phyloP scores from a whole-genome alignment of 108 stramenopile species.

The Pelagomonas calceolata region DNA sequence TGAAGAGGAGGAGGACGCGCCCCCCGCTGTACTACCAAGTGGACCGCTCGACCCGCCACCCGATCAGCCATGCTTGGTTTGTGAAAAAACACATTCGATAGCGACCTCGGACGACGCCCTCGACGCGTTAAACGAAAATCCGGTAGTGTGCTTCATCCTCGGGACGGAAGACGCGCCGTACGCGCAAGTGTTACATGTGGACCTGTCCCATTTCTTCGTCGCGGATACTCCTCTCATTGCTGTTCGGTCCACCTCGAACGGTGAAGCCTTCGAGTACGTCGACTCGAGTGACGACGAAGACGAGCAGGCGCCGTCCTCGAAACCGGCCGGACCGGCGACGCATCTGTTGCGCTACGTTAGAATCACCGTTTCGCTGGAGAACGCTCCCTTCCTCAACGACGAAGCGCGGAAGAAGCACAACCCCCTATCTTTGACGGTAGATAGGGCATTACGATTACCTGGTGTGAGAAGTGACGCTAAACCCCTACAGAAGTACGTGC shows the following conservation, averaged over 20 bases:
- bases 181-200: neutral
- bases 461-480: neutral
- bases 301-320: neutral
- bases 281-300: neutral
- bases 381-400: neutral
- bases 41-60: too few species aligned
- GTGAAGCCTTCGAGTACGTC: neutral
- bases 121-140: neutral
- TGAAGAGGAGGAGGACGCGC: too few species aligned
- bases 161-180: neutral
- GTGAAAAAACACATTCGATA: too few species aligned
- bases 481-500: conserved; percentile 1
- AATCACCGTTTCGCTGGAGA: neutral
- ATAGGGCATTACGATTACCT: too few species aligned
- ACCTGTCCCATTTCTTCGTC: neutral
- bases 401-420: neutral
- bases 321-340: neutral
- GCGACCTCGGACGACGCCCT: neutral
- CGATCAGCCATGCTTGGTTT: too few species aligned
- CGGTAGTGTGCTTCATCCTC: neutral
- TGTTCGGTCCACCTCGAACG: neutral
- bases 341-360: neutral
- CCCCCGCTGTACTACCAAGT: too few species aligned
- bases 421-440: too few species aligned
- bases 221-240: neutral